phyloP scores from a whole-genome alignment of 1,284 basidiomycete genomes.

The Sanghuangporus weigelae region DNA sequence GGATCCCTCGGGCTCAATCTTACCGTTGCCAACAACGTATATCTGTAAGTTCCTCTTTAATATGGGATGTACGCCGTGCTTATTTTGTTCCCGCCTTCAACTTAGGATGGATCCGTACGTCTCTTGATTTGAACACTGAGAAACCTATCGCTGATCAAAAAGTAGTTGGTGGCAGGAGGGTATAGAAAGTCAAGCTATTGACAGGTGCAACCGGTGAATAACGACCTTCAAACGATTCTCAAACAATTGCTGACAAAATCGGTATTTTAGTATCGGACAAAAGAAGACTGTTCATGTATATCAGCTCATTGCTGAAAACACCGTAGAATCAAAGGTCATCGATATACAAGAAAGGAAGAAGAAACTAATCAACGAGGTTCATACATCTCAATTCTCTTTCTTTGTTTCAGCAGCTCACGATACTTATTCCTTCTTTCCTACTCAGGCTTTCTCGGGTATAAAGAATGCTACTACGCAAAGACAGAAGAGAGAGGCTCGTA shows the following conservation, averaged over 20 bases:
- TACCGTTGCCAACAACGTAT: constrained; percentile 87
- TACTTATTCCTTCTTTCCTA: neutral
- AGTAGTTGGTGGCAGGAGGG: constrained; percentile 79
- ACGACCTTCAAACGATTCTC: neutral
- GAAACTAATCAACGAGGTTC: constrained; percentile 60
- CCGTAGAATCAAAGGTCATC: constrained; percentile 80
- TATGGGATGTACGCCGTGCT: neutral
- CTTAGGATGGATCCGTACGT: constrained; percentile 80
- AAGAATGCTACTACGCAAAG: constrained; percentile 64
- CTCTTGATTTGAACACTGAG: constrained; percentile 6
- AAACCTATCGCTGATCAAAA: constrained; percentile 7
- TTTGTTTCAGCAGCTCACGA: neutral
- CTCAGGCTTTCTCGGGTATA: constrained; percentile 73
- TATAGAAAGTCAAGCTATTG: constrained; percentile 87
- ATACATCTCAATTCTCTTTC: constrained; percentile 10
- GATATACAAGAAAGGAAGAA: constrained; percentile 84
- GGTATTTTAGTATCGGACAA: constrained; percentile 60
- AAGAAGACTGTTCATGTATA: constrained; percentile 79
- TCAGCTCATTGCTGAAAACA: constrained; percentile 83
- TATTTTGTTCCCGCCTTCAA: constrained; percentile 13
- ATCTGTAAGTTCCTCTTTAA: constrained; percentile 51
- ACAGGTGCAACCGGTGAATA: constrained; percentile 61
- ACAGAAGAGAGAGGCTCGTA: constrained; percentile 66
- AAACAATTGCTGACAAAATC: neutral
- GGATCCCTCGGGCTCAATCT: constrained; percentile 84